Evolutionary conservation across 495 filamentous ascomycete genomes (phyloP).

Genomic region (Lophium mytilinum): DNA sequence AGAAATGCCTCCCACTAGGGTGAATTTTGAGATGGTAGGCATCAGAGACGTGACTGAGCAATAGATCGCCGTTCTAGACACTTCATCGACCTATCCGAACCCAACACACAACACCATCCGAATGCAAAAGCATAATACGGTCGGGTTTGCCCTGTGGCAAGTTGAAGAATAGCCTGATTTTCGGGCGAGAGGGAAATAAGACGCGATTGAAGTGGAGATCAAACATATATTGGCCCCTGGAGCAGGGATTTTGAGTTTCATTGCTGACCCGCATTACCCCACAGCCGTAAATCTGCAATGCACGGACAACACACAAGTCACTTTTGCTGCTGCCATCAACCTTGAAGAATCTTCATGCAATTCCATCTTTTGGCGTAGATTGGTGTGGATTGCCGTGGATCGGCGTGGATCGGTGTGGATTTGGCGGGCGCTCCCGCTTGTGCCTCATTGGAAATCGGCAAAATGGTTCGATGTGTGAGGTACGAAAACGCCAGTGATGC

Average conservation of each 20-base stretch:
- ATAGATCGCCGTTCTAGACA: too few relatives aligned
- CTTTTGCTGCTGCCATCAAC: too few relatives aligned
- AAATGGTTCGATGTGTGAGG: neutral
- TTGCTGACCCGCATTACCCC: neutral
- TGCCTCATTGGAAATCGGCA: too few relatives aligned
- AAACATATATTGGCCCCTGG: slow-evolving; percentile 1
- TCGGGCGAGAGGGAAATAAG: slow-evolving; percentile 4
- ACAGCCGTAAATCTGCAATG: neutral
- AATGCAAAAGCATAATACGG: neutral
- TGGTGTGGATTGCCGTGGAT: too few relatives aligned
- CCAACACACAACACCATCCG: neutral
- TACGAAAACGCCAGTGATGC: neutral
- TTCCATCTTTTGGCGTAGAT: too few relatives aligned
- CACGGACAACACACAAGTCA: neutral
- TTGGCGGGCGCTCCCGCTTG: too few relatives aligned
- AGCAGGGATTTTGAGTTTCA: slow-evolving; percentile 8
- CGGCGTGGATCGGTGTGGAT: too few relatives aligned
- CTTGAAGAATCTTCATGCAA: too few relatives aligned
- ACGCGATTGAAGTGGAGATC: neutral
- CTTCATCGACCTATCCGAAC: neutral
- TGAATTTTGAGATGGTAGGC: too few relatives aligned
- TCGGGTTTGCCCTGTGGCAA: neutral
- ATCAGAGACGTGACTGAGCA: too few relatives aligned
- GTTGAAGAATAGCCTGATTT: slow-evolving; percentile 3
- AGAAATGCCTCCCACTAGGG: too few relatives aligned